Base-by-base conservation (phyloP, 371 early-diverging fungal species). In the Conidiobolus incongruus region DNA sequence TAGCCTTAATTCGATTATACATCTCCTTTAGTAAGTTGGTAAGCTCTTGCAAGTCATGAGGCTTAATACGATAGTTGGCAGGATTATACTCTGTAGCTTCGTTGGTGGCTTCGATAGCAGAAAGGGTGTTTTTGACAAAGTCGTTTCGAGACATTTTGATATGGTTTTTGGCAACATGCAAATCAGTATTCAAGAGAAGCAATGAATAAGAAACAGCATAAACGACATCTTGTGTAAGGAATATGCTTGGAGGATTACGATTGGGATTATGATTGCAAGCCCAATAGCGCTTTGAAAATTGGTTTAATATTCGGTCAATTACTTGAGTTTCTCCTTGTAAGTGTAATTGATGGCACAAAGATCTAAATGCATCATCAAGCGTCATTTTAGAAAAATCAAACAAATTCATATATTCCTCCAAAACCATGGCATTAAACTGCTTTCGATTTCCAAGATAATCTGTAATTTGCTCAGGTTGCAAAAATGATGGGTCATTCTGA, bases 241-340 rank as follows among this genome's bases (percentile, higher is more conserved):
- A 28, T 26, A 32, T 58, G 59, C 67, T 65, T 17, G 58, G 49
- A 40, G 62, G 66, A 16, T 66, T 66, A 35, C 68, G 63, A 3
- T 68, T 54, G 22, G 65, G 48, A 22, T 65, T 58, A 0, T 68
- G 71, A 50, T 90, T 89, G 54, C 87, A 86, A 12, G 63, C 60
- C 65, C 78, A 81, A 52, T 77, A 91, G 4, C 83, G 61, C 46
- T 66, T 59, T 16, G 90, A 69, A 57, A 91, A 78, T 23, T 62
- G 75, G 42, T 72, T 72, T 36, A 93, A 53, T 38, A 93, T 76
- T 16, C 92, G 72, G 56, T 87, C 91, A 23, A 89, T 77, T 45
- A 77, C 72, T 56, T 93, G 94, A 5, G 90, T 75, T 57, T 93
- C 94, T 12, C 84, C 94, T 36, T 75, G 78, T 47, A 93, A 61